Evolutionary conservation across 2,329 filamentous ascomycete genomes (phyloP).

Genomic region (Aspergillus terreus): DNA sequence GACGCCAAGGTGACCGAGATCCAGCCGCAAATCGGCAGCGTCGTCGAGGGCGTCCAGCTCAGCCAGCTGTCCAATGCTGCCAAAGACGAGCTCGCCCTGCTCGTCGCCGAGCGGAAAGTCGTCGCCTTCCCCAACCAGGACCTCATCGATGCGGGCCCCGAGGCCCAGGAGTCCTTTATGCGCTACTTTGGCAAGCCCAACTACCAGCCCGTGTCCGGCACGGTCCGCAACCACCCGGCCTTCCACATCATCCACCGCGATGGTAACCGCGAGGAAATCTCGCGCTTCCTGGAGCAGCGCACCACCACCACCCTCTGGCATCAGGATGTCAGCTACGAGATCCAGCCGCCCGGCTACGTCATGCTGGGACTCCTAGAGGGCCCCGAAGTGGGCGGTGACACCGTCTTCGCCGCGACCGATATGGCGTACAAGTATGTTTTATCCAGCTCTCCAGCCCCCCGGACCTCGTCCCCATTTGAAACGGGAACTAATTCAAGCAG

Average conservation of each 20-base stretch:
- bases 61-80: slow-evolving; percentile 45
- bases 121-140: slow-evolving; percentile 52
- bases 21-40: slow-evolving; percentile 41
- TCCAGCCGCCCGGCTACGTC: slow-evolving; percentile 46
- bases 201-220: slow-evolving; percentile 44
- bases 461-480: neutral
- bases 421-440: slow-evolving; percentile 41
- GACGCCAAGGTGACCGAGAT: slow-evolving; percentile 35
- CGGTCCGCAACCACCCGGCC: slow-evolving; percentile 39
- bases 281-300: slow-evolving; percentile 40
- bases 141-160: slow-evolving; percentile 44
- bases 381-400: slow-evolving; percentile 49
- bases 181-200: slow-evolving; percentile 45
- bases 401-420: slow-evolving; percentile 44
- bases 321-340: slow-evolving; percentile 48
- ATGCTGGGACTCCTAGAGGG: slow-evolving; percentile 48
- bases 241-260: slow-evolving; percentile 48
- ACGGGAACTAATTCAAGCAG: slow-evolving; percentile 7
- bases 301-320: slow-evolving; percentile 49
- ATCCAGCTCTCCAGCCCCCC: neutral
- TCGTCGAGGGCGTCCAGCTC: slow-evolving; percentile 45
- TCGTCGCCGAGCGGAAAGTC: slow-evolving; percentile 64
- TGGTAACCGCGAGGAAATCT: slow-evolving; percentile 42
- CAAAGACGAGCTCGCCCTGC: slow-evolving; percentile 55
- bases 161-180: slow-evolving; percentile 42